Conservation (phyloP, 75 land plant genomes). For the Sequoia sempervirens region DNA sequence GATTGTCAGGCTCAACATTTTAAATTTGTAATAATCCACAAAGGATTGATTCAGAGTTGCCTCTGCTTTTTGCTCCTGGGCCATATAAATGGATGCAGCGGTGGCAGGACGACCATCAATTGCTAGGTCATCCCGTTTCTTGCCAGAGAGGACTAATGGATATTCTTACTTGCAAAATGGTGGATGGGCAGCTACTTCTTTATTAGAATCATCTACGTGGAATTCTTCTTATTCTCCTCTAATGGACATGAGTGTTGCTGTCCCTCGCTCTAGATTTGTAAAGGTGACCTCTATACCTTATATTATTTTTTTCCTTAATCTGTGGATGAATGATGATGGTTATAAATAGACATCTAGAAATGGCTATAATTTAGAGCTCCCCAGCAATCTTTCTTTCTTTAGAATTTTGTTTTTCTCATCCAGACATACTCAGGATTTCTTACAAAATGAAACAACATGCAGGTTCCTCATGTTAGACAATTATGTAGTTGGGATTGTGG, state of each 20-base stretch:
- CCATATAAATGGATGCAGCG: slow-evolving; percentile 7
- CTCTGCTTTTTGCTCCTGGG: background rate
- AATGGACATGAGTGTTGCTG: slow-evolving; percentile 25
- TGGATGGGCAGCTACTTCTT: slow-evolving; percentile 38
- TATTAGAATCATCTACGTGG: slow-evolving; percentile 30
- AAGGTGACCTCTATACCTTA: slow-evolving; percentile 14
- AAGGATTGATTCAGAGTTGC: slow-evolving; percentile 2
- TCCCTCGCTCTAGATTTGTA: slow-evolving; percentile 37
- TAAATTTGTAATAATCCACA: background rate
- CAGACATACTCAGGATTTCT: background rate
- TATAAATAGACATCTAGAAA: background rate
- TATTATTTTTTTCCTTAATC: background rate
- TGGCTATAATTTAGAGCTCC: background rate
- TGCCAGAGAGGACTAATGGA: slow-evolving; percentile 7
- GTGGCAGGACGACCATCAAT: slow-evolving; percentile 9
- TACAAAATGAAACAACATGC: background rate
- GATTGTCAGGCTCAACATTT: background rate
- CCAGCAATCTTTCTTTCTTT: background rate
- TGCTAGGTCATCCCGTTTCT: slow-evolving; percentile 6
- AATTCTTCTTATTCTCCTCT: slow-evolving; percentile 30
- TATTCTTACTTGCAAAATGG: slow-evolving; percentile 10
- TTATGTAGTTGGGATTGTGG: slow-evolving; percentile 92
- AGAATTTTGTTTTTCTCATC: background rate
- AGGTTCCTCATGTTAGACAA: slow-evolving; percentile 96
- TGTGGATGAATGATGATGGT: slow-evolving; percentile 3